Evolutionary conservation across 768 basidiomycete species (phyloP).

Genomic region (Trametes gibbosa): DNA sequence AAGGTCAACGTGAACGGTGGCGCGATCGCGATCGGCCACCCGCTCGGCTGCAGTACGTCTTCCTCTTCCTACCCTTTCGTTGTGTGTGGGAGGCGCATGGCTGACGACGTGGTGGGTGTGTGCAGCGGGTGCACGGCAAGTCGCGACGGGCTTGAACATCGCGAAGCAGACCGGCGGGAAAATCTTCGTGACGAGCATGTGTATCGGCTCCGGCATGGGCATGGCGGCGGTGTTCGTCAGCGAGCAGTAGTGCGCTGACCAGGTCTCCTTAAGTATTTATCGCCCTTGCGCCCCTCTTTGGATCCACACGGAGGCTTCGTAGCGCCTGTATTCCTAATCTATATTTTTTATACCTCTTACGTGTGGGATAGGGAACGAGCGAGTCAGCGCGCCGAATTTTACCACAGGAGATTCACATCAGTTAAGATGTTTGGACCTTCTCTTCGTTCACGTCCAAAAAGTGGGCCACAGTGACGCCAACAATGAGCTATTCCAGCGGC

Average conservation of each 20-base stretch:
- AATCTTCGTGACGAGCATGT: conserved; percentile 90
- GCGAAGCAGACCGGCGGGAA: conserved; percentile 74
- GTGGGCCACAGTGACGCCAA: no score
- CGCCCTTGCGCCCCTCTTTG: not conserved
- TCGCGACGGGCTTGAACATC: conserved; percentile 80
- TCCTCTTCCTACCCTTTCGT: not conserved
- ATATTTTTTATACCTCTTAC: no score
- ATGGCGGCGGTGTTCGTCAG: conserved; percentile 86
- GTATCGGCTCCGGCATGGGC: conserved; percentile 87
- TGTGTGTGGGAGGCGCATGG: not conserved
- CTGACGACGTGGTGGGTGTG: not conserved
- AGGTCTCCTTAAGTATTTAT: not conserved
- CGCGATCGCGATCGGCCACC: conserved; percentile 87
- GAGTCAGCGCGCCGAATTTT: no score
- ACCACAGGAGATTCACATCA: no score
- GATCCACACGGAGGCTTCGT: not conserved
- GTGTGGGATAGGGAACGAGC: no score
- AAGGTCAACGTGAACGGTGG: conserved; percentile 90
- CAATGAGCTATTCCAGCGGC: no score
- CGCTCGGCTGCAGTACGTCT: conserved; percentile 76
- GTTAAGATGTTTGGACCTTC: no score
- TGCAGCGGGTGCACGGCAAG: conserved; percentile 78
- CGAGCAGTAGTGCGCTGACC: conserved; percentile 54
- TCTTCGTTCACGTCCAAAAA: no score
- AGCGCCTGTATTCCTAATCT: not conserved